These are phyloP conservation scores for Arctium lappa DNA, from an alignment of 129 eudicot genomes.

Conservation along the genomic window DNA sequence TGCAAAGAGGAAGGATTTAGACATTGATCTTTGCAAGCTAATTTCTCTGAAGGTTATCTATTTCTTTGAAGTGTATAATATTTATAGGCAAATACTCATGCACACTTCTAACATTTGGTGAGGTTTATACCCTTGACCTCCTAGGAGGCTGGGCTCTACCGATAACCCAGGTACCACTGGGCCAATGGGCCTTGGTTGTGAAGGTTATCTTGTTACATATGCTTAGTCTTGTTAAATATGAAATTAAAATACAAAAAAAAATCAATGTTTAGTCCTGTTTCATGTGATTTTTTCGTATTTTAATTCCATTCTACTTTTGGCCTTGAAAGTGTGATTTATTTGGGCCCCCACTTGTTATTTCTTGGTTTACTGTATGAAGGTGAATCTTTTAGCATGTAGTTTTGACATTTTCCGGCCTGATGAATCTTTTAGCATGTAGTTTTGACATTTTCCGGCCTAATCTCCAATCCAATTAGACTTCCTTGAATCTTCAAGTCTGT, in stretches of 20 bases:
- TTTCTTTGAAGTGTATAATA: background rate
- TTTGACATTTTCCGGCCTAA: background rate
- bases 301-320: background rate
- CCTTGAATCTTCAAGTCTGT: background rate
- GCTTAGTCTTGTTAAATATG: background rate
- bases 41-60: conserved; percentile 68
- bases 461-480: background rate
- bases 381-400: background rate
- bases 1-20: conserved; percentile 61
- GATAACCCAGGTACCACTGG: background rate
- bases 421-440: background rate
- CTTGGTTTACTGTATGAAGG: background rate
- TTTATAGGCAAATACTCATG: background rate
- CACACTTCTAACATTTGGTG: background rate
- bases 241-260: too few species aligned
- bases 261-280: background rate
- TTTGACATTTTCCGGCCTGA: background rate
- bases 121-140: background rate
- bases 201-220: background rate
- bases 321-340: background rate
- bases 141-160: background rate
- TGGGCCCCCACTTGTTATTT: background rate
- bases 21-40: conserved; percentile 68
- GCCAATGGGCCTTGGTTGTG: background rate
- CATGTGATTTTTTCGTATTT: background rate